These are phyloP conservation scores for Naegleria fowleri DNA, from an alignment of 208 protist genomes.

Conservation along the genomic window DNA sequence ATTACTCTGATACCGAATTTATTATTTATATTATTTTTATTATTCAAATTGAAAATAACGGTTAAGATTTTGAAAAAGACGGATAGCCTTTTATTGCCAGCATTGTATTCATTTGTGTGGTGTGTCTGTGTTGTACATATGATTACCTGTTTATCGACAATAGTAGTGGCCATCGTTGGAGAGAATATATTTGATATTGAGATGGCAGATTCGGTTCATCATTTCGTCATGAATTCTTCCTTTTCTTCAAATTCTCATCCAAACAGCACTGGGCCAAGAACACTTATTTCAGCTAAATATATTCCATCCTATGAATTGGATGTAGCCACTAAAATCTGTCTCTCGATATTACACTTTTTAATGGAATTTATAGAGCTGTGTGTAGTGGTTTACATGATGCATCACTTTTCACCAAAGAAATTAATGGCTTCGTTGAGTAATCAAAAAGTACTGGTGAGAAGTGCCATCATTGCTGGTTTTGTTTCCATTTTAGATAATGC, in stretches of 20 bases:
- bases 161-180: background rate
- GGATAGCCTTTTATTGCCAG: background rate
- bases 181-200: background rate
- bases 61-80: conserved; percentile 18
- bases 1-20: background rate
- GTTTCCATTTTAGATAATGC: conserved; percentile 1
- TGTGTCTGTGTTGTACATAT: background rate
- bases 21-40: conserved; percentile 10
- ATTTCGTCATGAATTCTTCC: background rate
- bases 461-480: background rate
- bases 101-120: conserved; percentile 17
- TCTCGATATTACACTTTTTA: background rate
- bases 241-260: background rate
- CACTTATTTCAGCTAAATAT: background rate
- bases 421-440: background rate
- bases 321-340: background rate
- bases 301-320: background rate
- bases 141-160: background rate
- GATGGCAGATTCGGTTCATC: background rate
- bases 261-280: background rate
- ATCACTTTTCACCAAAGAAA: background rate
- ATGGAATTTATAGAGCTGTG: conserved; percentile 16
- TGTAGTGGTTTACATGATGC: conserved; percentile 2
- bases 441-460: background rate
- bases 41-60: background rate